Base-by-base conservation (phyloP, 1,284 basidiomycete species). In the Irpex rosettiformis region DNA sequence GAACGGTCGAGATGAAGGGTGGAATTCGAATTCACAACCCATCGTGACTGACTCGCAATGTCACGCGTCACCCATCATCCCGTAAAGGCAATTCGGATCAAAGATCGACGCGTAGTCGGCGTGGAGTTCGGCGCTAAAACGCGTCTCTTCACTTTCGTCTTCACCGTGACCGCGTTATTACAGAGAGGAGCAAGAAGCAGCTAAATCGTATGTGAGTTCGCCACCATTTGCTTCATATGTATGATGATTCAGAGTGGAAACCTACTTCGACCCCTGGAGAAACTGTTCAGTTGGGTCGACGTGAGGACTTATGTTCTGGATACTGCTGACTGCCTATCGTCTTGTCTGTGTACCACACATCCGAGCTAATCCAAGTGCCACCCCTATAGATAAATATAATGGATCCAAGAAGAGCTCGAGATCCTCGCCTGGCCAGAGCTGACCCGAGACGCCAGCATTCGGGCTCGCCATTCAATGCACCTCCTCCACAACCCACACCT, bases 201-300 rank as follows among this genome's bases (percentile, higher is more conserved):
- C 43, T 16, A 10, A 47, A 10, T 47, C 22, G 10, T 8, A 47
- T 5, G 24, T 28, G 24, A 27, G 48, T 51, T 11, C 10, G 10
- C 13, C 24, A 27, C 11, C 5, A 6, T 24, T 25, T 2, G 18
- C 18, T 16, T 2, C 27, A 27, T 18, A 24, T 72, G 66, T 57
- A 68, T 73, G 88, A 91, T 89, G 86, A 91, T 83, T 86, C 85
- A 89, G 89, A 92, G 89, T 92, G 89, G 89, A 89, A 85, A 75
- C 89, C 86, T 74, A 71, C 42, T 84, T 82, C 75, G 79, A 90
- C 83, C 88, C 52, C 79, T 71, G 62, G 59, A 63, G 58, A 56
- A 65, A 64, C 59, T 59, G 71, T 75, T 56, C 52, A n/a, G 33
- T 54, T 76, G 87, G 89, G 85, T 89, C 75, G 79, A 80, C 64